Conservation (phyloP, 352 stramenopile species). For the Plasmopara viticola region DNA sequence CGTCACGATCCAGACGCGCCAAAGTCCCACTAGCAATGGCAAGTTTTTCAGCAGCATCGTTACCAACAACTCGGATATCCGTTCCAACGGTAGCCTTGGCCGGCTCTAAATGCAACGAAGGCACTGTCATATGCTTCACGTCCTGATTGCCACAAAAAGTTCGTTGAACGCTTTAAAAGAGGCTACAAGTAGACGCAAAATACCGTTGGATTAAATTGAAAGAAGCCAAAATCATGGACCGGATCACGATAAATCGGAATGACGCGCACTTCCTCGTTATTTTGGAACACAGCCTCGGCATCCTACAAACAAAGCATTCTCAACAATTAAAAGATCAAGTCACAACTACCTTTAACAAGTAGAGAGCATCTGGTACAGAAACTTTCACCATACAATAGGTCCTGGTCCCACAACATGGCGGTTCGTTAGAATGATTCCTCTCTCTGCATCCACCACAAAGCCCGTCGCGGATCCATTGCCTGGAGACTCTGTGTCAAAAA, state of each 20-base stretch:
- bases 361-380: not conserved
- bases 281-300: slow-evolving; percentile 89
- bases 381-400: slow-evolving; percentile 51
- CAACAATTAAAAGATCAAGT: slow-evolving; percentile 1
- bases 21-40: slow-evolving; percentile 89
- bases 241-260: slow-evolving; percentile 89
- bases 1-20: slow-evolving; percentile 85
- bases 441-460: slow-evolving; percentile 89
- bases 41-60: slow-evolving; percentile 90
- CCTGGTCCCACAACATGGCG: slow-evolving; percentile 87
- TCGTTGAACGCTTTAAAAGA: slow-evolving; percentile 1
- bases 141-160: slow-evolving; percentile 30
- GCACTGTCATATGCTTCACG: slow-evolving; percentile 79
- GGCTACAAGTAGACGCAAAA: slow-evolving; percentile 1
- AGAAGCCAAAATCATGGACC: slow-evolving; percentile 92
- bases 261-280: slow-evolving; percentile 91
- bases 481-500: slow-evolving; percentile 86
- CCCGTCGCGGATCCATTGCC: slow-evolving; percentile 87
- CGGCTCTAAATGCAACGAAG: slow-evolving; percentile 69
- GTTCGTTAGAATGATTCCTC: slow-evolving; percentile 91
- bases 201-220: slow-evolving; percentile 83
- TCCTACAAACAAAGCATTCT: slow-evolving; percentile 31
- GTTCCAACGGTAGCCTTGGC: slow-evolving; percentile 86
- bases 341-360: not conserved
- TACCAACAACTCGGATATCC: slow-evolving; percentile 90